Evolutionary conservation across 495 filamentous ascomycete species (phyloP).

Genomic region (Aspergillus diversus): DNA sequence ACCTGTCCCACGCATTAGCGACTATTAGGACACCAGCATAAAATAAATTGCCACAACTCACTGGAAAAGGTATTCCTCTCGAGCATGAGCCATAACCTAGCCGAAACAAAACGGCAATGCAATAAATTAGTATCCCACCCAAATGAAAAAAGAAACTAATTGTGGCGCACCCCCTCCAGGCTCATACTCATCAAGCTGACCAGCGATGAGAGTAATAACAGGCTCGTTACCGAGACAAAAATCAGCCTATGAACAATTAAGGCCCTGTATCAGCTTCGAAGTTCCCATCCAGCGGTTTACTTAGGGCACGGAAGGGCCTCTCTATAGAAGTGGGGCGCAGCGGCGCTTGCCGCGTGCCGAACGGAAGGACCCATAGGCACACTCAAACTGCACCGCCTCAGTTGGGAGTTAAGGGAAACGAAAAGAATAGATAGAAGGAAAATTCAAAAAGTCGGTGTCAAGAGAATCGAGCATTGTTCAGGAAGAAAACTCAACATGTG

Average conservation of each 20-base stretch:
- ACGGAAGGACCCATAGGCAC: background rate
- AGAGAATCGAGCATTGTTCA: no score
- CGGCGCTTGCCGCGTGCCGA: constrained; percentile 8
- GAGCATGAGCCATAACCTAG: constrained; percentile 62
- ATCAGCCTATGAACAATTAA: constrained; percentile 52
- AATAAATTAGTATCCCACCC: constrained; percentile 15
- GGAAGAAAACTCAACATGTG: no score
- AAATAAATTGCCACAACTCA: constrained; percentile 41
- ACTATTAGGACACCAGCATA: background rate
- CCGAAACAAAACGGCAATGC: constrained; percentile 17
- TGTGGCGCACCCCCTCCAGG: constrained; percentile 72
- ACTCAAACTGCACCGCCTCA: background rate
- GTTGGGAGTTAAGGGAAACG: background rate
- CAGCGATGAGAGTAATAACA: constrained; percentile 86
- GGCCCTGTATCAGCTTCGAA: constrained; percentile 20
- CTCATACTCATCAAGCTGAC: constrained; percentile 92
- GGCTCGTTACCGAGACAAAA: constrained; percentile 86
- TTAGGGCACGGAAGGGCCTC: background rate
- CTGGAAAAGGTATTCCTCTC: constrained; percentile 86
- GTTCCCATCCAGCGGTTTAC: background rate
- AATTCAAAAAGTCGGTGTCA: no score
- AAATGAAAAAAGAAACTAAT: background rate
- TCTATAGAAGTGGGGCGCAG: constrained; percentile 5
- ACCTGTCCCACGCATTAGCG: constrained; percentile 34
- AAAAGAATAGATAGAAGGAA: no score